A percentile compares a stretch with the other conserved stretches of the same genome.
Conservation (phyloP, 2,329 filamentous ascomycete genomes). For the Nannizzia gypsea region DNA sequence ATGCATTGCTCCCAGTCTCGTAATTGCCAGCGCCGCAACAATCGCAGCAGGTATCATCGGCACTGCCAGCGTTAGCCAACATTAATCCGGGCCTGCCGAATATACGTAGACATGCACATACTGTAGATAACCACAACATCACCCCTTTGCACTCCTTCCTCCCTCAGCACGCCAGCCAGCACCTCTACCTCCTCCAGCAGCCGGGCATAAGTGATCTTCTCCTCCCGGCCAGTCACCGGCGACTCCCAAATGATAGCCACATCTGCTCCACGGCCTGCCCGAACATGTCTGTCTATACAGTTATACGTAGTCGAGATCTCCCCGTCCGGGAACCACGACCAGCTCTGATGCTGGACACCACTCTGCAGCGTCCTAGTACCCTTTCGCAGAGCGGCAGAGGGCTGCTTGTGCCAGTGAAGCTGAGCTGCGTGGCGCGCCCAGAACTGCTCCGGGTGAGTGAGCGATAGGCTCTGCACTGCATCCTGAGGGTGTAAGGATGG, state of each 20-base stretch:
- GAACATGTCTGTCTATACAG: conserved; percentile 80
- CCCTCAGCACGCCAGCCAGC: conserved; percentile 67
- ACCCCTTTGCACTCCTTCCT: conserved; percentile 69
- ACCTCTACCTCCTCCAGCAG: conserved; percentile 69
- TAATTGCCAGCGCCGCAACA: conserved; percentile 73
- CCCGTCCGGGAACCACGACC: conserved; percentile 83
- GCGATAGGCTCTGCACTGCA: conserved; percentile 43
- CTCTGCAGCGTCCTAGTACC: conserved; percentile 50
- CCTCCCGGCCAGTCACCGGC: conserved; percentile 63
- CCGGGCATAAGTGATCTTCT: conserved; percentile 61
- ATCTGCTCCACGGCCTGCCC: conserved; percentile 58
- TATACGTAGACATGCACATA: conserved; percentile 22
- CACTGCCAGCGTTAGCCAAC: conserved; percentile 44
- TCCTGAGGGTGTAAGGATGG: conserved; percentile 34
- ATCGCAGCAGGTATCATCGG: conserved; percentile 87
- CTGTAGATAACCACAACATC: conserved; percentile 87
- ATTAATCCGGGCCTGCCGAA: neutral
- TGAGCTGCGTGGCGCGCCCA: conserved; percentile 64
- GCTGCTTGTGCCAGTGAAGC: conserved; percentile 69
- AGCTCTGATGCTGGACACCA: conserved; percentile 57
- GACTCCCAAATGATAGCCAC: conserved; percentile 80
- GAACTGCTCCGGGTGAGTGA: conserved; percentile 58
- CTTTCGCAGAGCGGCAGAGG: conserved; percentile 48
- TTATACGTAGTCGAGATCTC: conserved; percentile 89
- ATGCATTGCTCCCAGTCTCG: conserved; percentile 75